phyloP scores from a whole-genome alignment of 2,329 filamentous ascomycete genomes.

The Ceratocystis smalleyi region DNA sequence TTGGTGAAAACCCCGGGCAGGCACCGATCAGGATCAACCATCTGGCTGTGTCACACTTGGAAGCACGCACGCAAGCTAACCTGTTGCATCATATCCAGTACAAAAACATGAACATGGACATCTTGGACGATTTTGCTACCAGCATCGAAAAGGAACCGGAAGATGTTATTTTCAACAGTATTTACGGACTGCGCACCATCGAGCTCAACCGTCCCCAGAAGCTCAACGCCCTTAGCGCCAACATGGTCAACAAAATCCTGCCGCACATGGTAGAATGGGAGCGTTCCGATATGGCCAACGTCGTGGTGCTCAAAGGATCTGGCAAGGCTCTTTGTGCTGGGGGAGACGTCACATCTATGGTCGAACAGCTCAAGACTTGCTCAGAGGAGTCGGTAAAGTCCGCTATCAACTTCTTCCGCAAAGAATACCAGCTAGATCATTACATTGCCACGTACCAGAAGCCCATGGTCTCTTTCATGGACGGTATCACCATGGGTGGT shows the following conservation, averaged over 20 bases:
- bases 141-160: slow-evolving; percentile 37
- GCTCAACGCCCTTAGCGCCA: slow-evolving; percentile 80
- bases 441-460: slow-evolving; percentile 86
- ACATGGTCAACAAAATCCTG: slow-evolving; percentile 89
- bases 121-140: slow-evolving; percentile 1
- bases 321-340: slow-evolving; percentile 86
- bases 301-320: slow-evolving; percentile 80
- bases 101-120: background rate
- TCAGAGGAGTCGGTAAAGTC: slow-evolving; percentile 43
- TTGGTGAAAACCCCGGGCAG: background rate
- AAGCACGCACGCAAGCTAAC: background rate
- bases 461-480: slow-evolving; percentile 90
- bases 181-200: slow-evolving; percentile 79
- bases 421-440: slow-evolving; percentile 95
- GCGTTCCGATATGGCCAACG: slow-evolving; percentile 85
- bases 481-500: slow-evolving; percentile 96
- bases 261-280: slow-evolving; percentile 84
- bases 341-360: slow-evolving; percentile 73
- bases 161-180: slow-evolving; percentile 82
- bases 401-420: slow-evolving; percentile 73
- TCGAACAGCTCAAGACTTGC: slow-evolving; percentile 53
- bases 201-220: slow-evolving; percentile 89
- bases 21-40: background rate
- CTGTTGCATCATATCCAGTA: background rate
- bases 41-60: background rate